Evolutionary conservation across 2,329 filamentous ascomycete species (phyloP).

Genomic region (Ascochyta rabiei): DNA sequence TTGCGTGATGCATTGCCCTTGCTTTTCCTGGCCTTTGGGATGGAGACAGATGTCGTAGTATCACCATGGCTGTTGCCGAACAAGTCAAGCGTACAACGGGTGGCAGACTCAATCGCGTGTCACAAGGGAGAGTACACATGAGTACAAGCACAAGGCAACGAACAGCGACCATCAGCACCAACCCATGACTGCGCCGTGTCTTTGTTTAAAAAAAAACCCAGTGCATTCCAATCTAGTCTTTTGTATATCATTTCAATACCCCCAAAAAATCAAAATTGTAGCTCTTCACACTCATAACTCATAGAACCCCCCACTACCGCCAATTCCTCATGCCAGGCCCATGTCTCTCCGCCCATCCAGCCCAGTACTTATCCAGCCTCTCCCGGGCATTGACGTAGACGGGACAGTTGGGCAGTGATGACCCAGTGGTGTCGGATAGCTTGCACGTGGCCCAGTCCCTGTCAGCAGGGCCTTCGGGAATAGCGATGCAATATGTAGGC

Average conservation of each 20-base stretch:
- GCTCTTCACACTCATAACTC: background rate
- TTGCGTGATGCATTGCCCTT: background rate
- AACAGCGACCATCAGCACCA: background rate
- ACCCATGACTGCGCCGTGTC: background rate
- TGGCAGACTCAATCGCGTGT: background rate
- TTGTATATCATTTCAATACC: background rate
- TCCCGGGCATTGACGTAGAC: background rate
- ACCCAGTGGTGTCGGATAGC: background rate
- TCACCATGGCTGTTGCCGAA: background rate
- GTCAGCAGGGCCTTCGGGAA: background rate
- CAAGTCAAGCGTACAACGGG: background rate
- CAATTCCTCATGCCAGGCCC: background rate
- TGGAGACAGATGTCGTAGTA: slow-evolving; percentile 1
- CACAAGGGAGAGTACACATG: background rate
- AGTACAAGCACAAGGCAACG: background rate
- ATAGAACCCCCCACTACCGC: background rate
- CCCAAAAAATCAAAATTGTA: background rate
- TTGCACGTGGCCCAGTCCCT: background rate
- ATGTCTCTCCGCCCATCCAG: background rate
- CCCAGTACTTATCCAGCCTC: background rate
- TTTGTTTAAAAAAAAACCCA: too few relatives aligned
- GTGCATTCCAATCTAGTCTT: background rate
- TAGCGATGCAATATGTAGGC: background rate
- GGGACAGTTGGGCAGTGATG: background rate
- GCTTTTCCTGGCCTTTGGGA: background rate